These are phyloP conservation scores for Fusarium nelsonii DNA, from an alignment of 2,329 filamentous ascomycete species.

Conservation along the genomic window DNA sequence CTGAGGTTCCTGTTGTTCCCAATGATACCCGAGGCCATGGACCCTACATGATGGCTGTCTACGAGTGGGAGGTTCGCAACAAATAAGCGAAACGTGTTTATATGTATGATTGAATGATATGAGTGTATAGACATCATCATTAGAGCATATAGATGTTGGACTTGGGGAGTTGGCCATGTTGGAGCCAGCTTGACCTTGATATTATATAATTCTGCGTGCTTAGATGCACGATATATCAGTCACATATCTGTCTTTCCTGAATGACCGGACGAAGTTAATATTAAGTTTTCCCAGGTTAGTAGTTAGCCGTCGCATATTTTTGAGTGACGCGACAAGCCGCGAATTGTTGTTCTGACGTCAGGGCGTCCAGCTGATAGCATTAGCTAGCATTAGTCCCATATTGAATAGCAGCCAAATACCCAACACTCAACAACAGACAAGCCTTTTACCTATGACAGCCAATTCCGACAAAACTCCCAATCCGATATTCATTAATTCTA, in stretches of 20 bases:
- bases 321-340: background rate
- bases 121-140: background rate
- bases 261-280: too few species aligned
- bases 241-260: too few species aligned
- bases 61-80: constrained; percentile 47
- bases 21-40: constrained; percentile 50
- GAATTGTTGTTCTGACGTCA: background rate
- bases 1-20: constrained; percentile 43
- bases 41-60: constrained; percentile 48
- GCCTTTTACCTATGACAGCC: background rate
- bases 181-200: background rate
- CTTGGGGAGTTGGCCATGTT: background rate
- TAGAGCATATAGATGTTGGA: constrained; percentile 15
- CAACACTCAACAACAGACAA: background rate
- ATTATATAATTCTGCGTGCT: background rate
- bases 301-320: too few species aligned
- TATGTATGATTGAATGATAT: constrained; percentile 2
- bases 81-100: constrained; percentile 7
- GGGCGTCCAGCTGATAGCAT: background rate
- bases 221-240: background rate
- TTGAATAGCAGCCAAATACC: background rate
- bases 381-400: background rate
- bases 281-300: too few species aligned
- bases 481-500: background rate
- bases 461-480: too few species aligned